Evolutionary conservation across 768 basidiomycete genomes (phyloP).

Genomic region (Lactarius hatsudake): DNA sequence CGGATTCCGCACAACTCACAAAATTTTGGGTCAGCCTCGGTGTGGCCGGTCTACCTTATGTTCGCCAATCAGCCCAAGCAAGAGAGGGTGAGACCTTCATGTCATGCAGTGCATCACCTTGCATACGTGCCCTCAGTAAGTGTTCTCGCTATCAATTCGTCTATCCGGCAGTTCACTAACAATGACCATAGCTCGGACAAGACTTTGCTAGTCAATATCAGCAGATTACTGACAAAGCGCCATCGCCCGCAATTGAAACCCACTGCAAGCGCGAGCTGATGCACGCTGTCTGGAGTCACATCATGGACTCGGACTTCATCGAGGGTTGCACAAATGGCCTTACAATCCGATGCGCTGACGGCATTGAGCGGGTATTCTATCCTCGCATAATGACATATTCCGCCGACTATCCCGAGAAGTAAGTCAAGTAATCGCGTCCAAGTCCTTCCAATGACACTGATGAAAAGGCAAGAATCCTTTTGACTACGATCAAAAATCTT

Average conservation of each 20-base stretch:
- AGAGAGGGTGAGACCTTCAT: background rate
- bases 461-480: conserved; percentile 9
- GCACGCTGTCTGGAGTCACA: conserved; percentile 27
- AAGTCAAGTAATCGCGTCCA: background rate
- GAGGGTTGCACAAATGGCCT: conserved; percentile 20
- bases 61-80: background rate
- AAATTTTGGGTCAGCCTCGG: background rate
- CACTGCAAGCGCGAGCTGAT: conserved; percentile 31
- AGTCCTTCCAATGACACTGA: conserved; percentile 12
- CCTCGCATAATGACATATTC: conserved; percentile 30
- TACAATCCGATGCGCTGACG: conserved; percentile 25
- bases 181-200: background rate
- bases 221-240: background rate
- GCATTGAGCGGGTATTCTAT: conserved; percentile 28
- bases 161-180: too few species aligned
- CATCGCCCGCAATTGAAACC: background rate
- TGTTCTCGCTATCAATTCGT: background rate
- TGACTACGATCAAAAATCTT: conserved; percentile 26
- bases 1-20: background rate
- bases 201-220: background rate
- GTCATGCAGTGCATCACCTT: background rate
- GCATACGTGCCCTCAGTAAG: background rate
- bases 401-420: conserved; percentile 33
- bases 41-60: background rate
- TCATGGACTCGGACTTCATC: conserved; percentile 29